Evolutionary conservation across 805 yeast species (phyloP).

Genomic region (Saturnispora hagleri): DNA sequence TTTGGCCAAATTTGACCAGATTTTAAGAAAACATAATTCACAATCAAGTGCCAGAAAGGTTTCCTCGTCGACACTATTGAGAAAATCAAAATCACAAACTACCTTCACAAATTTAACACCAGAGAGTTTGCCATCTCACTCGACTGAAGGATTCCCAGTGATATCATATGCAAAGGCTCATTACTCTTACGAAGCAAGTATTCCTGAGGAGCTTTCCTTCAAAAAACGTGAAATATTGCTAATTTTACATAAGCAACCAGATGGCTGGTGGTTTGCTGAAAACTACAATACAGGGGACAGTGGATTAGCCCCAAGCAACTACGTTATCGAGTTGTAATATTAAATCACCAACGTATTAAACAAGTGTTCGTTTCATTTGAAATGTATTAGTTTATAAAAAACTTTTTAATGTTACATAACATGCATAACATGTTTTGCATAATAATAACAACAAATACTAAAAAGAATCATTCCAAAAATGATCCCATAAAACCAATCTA

Average conservation of each 20-base stretch:
- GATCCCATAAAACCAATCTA: constrained; percentile 59
- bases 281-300: constrained; percentile 34
- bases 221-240: constrained; percentile 47
- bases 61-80: constrained; percentile 8
- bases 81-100: constrained; percentile 26
- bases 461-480: constrained; percentile 36
- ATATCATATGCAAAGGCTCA: constrained; percentile 44
- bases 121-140: constrained; percentile 35
- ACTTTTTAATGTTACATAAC: constrained; percentile 5
- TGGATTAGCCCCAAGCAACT: constrained; percentile 62
- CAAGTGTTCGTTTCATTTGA: background rate
- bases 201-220: constrained; percentile 53
- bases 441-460: constrained; percentile 39
- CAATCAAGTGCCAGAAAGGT: background rate
- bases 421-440: constrained; percentile 36
- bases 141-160: constrained; percentile 48
- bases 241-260: constrained; percentile 50
- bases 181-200: constrained; percentile 49
- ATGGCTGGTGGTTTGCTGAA: constrained; percentile 72
- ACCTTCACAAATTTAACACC: constrained; percentile 17
- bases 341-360: background rate
- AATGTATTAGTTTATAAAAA: background rate
- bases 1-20: background rate
- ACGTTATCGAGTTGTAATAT: constrained; percentile 27
- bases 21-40: constrained; percentile 8